Percentiles rank a stretch among this genome's conserved stretches.
These are phyloP conservation scores for Sclerotinia spermophila DNA, from an alignment of 2,329 filamentous ascomycete genomes.

Conservation along the genomic window DNA sequence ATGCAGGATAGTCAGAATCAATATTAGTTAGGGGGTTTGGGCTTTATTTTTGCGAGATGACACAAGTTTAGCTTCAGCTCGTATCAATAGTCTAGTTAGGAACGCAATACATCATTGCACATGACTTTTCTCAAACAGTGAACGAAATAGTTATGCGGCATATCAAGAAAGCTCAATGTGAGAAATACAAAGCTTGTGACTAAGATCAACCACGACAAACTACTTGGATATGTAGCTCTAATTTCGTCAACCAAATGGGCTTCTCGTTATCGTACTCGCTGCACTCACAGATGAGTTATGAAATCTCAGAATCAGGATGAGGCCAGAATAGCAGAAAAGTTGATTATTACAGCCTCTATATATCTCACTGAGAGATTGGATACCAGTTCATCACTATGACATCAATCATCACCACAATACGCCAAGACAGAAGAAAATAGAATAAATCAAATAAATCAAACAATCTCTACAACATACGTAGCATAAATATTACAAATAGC, in stretches of 20 bases:
- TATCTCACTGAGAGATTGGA: background rate
- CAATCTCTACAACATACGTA: fast-evolving
- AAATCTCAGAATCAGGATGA: background rate
- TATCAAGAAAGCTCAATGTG: background rate
- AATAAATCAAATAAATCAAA: fast-evolving
- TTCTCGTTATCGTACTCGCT: background rate
- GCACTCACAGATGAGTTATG: background rate
- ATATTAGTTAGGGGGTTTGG: background rate
- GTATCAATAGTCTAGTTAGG: too few relatives aligned
- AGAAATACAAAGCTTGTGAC: background rate
- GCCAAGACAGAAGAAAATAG: background rate
- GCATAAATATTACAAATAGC: fast-evolving
- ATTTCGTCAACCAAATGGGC: fast-evolving
- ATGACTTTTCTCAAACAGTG: fast-evolving
- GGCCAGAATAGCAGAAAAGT: background rate
- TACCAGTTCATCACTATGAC: background rate
- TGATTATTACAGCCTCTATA: background rate
- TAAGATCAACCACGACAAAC: background rate
- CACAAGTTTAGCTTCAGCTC: background rate
- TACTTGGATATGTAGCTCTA: background rate
- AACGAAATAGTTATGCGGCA: background rate
- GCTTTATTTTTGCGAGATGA: background rate
- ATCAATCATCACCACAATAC: background rate
- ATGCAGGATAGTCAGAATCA: background rate
- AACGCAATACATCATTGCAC: background rate